Base-by-base conservation (phyloP, 805 yeast species). In the Teunomyces barrocoloradensis region DNA sequence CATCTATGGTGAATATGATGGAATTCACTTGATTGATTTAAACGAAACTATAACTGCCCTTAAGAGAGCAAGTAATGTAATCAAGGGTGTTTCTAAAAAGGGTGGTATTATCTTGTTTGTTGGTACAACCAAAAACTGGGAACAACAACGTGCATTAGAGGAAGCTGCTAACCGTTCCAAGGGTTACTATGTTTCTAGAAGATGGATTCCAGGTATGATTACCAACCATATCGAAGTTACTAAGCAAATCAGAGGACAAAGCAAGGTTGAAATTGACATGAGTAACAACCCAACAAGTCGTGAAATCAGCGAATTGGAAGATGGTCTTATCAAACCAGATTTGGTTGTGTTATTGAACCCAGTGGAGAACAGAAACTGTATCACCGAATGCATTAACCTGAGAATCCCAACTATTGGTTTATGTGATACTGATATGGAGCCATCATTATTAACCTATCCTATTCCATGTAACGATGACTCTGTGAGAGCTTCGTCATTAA, bases 381-480 rank as follows among this genome's bases (percentile, higher is more conserved):
- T 94, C 44, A 75, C 76, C 43, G 99, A 94, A 69, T 94, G 97
- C 52, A 79, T 81, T 56, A 81, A 82, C 60, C 75, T 84, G 50
- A 80, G 96, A 64, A 80, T 94, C 28, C 99, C 99, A 49, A 90
- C 97, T 0, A 82, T 94, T 57, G 98, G 97, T 25, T 79, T 94
- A 48, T 82, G 94, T 52, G 99, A 94, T 69, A 91, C 98, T 18
- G 92, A 94, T 67, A 83, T 87, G 64, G 97, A 94, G 63, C 96
- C 97, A 6, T 80, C 87, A 12, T 71, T 86, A 56, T 87, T 92
- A 45, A 89, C 97, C 1, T 94, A 94, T 62, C 96, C 98, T 44
- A 87, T 94, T 55, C 98, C 98, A 13, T 96, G 96, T 53, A 94
- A 94, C 64, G 98, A 94, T 65, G 97, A 91, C 64, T 85, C 96